These are phyloP conservation scores for Sporisorium reilianum DNA, from an alignment of 1,284 basidiomycete species.

Conservation along the genomic window DNA sequence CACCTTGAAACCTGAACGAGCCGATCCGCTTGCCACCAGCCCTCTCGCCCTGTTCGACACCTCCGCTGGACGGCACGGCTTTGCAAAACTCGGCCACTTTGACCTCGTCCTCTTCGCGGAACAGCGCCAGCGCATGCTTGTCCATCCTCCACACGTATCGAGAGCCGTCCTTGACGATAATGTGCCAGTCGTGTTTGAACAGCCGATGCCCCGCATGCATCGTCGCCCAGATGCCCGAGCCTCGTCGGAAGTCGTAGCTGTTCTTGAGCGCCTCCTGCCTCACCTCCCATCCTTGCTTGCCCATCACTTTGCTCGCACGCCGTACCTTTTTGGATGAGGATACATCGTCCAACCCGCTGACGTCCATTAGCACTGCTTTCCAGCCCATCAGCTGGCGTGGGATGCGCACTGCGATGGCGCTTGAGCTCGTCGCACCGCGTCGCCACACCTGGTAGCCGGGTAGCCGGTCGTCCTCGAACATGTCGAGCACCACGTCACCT, in stretches of 20 bases:
- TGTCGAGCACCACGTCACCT: conserved; percentile 17
- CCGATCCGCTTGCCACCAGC: conserved; percentile 24
- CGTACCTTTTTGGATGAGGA: conserved; percentile 16
- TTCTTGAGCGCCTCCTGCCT: conserved; percentile 43
- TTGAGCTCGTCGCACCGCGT: not conserved
- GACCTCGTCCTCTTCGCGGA: conserved; percentile 20
- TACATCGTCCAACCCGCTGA: conserved; percentile 1
- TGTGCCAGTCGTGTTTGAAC: conserved; percentile 47
- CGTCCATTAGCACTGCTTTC: conserved; percentile 45
- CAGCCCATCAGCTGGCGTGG: conserved; percentile 44
- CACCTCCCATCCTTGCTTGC: conserved; percentile 41
- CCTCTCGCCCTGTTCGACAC: not conserved
- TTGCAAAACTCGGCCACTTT: conserved; percentile 38
- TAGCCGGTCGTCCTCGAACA: conserved; percentile 29
- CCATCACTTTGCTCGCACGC: conserved; percentile 29
- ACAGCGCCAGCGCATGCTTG: conserved; percentile 36
- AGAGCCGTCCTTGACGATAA: conserved; percentile 37
- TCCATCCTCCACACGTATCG: conserved; percentile 42
- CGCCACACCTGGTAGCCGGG: conserved; percentile 33
- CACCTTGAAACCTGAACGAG: conserved; percentile 18
- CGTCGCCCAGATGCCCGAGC: conserved; percentile 39
- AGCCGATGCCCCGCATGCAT: conserved; percentile 42
- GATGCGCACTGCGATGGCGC: conserved; percentile 14
- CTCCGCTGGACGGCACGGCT: conserved; percentile 12
- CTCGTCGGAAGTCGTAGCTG: conserved; percentile 43